phyloP scores from a whole-genome alignment of 1,284 basidiomycete species.

The Inonotus hispidus region DNA sequence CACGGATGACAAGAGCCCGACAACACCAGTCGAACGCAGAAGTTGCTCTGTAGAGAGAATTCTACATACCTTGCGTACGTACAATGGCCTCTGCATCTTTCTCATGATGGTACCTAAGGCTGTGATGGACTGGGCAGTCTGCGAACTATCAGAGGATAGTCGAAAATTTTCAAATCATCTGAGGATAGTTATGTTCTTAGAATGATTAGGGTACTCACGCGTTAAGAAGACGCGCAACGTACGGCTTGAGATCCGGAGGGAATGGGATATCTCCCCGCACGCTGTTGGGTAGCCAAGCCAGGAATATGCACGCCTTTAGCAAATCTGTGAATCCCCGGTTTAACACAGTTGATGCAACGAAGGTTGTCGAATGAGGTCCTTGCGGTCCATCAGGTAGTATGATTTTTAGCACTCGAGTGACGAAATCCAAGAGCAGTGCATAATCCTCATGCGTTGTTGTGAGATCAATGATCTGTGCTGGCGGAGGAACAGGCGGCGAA shows the following conservation, averaged over 20 bases:
- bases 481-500: slow-evolving; percentile 16
- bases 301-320: slow-evolving; percentile 48
- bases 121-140: slow-evolving; percentile 58
- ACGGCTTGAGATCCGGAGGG: slow-evolving; percentile 25
- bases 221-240: slow-evolving; percentile 50
- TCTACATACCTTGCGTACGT: slow-evolving; percentile 53
- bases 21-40: slow-evolving; percentile 59
- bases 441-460: slow-evolving; percentile 35
- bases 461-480: slow-evolving; percentile 31
- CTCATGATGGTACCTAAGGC: slow-evolving; percentile 56
- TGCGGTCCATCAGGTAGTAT: slow-evolving; percentile 48
- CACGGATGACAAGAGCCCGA: slow-evolving; percentile 58
- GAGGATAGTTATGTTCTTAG: not conserved
- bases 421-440: slow-evolving; percentile 35
- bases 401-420: slow-evolving; percentile 39
- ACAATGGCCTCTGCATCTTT: slow-evolving; percentile 35
- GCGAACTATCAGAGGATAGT: slow-evolving; percentile 38
- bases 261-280: slow-evolving; percentile 8
- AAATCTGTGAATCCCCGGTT: slow-evolving; percentile 52
- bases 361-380: slow-evolving; percentile 43
- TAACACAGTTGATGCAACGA: slow-evolving; percentile 57
- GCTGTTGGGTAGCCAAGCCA: slow-evolving; percentile 60
- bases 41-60: slow-evolving; percentile 62
- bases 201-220: slow-evolving; percentile 32
- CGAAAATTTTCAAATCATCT: slow-evolving; percentile 1